Evolutionary conservation across 2,329 filamentous ascomycete species (phyloP).

Genomic region (Xylaria sp.): DNA sequence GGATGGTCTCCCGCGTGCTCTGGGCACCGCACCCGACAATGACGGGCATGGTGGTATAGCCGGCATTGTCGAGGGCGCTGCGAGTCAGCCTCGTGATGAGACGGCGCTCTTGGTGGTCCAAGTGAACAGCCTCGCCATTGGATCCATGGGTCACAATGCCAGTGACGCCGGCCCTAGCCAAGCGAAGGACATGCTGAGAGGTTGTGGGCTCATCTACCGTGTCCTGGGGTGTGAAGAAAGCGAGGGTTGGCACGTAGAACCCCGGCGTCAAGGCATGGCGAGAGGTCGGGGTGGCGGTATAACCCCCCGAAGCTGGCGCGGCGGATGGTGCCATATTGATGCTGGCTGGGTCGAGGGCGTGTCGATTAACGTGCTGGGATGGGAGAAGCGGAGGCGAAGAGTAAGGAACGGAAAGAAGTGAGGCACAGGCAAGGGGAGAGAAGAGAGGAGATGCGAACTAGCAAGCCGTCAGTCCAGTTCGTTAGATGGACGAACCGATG

Average conservation of each 20-base stretch:
- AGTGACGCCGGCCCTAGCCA: constrained; percentile 41
- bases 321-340: constrained; percentile 23
- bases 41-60: constrained; percentile 67
- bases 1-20: constrained; percentile 70
- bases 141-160: constrained; percentile 74
- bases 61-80: constrained; percentile 64
- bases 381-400: neutral
- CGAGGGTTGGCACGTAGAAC: constrained; percentile 65
- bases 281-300: constrained; percentile 9
- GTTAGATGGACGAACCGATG: constrained; percentile 8
- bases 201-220: constrained; percentile 60
- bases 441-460: neutral
- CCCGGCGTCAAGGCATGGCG: constrained; percentile 50
- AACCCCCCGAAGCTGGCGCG: constrained; percentile 15
- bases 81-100: constrained; percentile 71
- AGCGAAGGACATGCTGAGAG: constrained; percentile 56
- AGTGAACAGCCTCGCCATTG: constrained; percentile 78
- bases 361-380: neutral
- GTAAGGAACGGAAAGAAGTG: neutral
- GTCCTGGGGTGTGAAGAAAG: constrained; percentile 63
- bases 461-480: neutral
- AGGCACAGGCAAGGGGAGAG: neutral
- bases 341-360: neutral
- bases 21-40: constrained; percentile 73
- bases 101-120: constrained; percentile 72